Percentiles rank a stretch among this genome's conserved stretches.
Conservation (phyloP, 75 land plant genomes). For the Pseudotsuga menziesii region DNA sequence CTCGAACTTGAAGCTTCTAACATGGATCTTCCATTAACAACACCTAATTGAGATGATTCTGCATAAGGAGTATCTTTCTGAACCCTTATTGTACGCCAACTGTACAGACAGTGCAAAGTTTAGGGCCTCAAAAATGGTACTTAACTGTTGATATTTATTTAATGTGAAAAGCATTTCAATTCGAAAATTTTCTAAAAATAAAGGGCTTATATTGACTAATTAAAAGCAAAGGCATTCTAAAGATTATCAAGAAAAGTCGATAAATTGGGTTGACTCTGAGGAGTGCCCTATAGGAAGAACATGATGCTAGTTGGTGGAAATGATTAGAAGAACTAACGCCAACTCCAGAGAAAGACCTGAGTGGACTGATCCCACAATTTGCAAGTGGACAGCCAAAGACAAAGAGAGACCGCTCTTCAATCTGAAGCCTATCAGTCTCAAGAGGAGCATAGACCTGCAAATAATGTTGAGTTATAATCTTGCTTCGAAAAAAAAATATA, state of each 20-base stretch:
- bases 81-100: constrained; percentile 78
- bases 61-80: constrained; percentile 32
- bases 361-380: constrained; percentile 56
- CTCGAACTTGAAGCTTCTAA: constrained; percentile 17
- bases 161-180: no score
- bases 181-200: no score
- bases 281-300: no score
- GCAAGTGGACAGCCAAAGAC: constrained; percentile 63
- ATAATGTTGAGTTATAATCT: neutral
- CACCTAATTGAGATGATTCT: constrained; percentile 5
- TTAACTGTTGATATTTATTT: no score
- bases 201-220: neutral
- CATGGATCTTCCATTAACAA: constrained; percentile 14
- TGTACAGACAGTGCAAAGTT: constrained; percentile 13
- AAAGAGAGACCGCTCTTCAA: constrained; percentile 70
- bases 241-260: neutral
- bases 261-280: neutral
- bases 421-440: constrained; percentile 21
- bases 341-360: constrained; percentile 23
- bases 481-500: neutral
- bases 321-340: neutral
- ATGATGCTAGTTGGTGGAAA: no score
- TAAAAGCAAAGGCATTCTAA: neutral
- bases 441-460: constrained; percentile 82
- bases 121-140: neutral